phyloP scores from a whole-genome alignment of 495 filamentous ascomycete species.

The Tuber indicum region DNA sequence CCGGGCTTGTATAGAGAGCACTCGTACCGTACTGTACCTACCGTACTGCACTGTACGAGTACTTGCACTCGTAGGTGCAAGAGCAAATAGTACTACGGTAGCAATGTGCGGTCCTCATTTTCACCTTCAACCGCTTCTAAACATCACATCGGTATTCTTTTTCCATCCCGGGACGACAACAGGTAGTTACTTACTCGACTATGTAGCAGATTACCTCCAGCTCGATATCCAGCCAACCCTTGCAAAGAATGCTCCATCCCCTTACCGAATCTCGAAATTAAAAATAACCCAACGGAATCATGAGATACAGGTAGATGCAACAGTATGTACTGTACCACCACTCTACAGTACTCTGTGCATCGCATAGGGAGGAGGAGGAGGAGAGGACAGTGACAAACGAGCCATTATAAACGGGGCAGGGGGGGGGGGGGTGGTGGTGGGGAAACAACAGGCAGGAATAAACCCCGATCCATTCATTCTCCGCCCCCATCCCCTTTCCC shows the following conservation, averaged over 20 bases:
- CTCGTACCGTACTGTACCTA: too few relatives aligned
- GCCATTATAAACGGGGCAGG: background rate
- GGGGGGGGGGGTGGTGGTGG: background rate
- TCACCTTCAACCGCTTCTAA: too few relatives aligned
- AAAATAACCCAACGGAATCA: background rate
- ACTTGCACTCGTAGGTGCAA: too few relatives aligned
- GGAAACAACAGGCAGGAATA: background rate
- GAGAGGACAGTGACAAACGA: background rate
- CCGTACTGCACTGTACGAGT: too few relatives aligned
- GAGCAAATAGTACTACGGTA: too few relatives aligned
- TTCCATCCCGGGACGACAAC: too few relatives aligned
- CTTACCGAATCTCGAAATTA: background rate
- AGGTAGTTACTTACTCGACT: too few relatives aligned
- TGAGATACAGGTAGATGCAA: background rate
- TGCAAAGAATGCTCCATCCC: background rate
- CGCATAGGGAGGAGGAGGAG: background rate
- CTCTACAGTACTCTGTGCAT: background rate
- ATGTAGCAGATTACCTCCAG: too few relatives aligned
- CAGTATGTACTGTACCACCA: background rate
- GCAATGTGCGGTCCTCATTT: too few relatives aligned
- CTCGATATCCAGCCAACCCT: background rate
- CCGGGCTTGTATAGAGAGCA: too few relatives aligned
- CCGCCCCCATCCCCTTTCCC: background rate
- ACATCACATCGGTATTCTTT: too few relatives aligned
- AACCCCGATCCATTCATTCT: background rate